Base-by-base conservation (phyloP, 2,329 filamentous ascomycete genomes). In the Pyrenophora seminiperda region DNA sequence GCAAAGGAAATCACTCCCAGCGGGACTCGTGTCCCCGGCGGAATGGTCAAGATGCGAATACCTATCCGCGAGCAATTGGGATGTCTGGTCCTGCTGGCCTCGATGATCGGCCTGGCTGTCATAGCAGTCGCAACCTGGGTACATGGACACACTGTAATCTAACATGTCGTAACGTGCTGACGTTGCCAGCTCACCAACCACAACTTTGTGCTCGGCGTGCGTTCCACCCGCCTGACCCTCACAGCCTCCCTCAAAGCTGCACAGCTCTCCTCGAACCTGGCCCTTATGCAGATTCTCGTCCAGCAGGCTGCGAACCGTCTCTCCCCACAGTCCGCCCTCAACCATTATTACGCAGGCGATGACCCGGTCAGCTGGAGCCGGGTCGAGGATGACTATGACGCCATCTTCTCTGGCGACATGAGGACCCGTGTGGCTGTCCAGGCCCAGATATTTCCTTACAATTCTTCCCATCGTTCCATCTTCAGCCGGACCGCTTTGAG, bases 61-160 rank as follows among this genome's bases (percentile, higher is more conserved):
- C 87, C 89, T 50, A 96, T 96, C 66, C 84, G 91, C 61, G 87
- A 92, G 76, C 92, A 97, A 82, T 81, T 97, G 63, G 90, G 85
- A 60, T 80, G 86, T 72, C 81, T 96, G 58, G 90, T 96, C 65
- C 78, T 94, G 58, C 68, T 90, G 52, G 84, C 88, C 52, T 86
- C 90, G 40, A 81, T 95, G 49, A 76, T 89, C 49, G 86, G 87
- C 45, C 82, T 96, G 54, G 84, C 87, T 47, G 85, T 96, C 54
- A 82, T 96, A 54, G 85, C 90, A 13, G 83, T 96, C 56, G 90
- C 91, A 63, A 89, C 87, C 70, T 80, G 77, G 77, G 69, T 79
- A 61, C 11, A 30, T n/a, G 11, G 18, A 15, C 6, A 34, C 24
- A 18, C 20, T 44, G 18, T 20, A 41, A 13, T 27, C 34, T 15